Conservation (phyloP, 345 rosid genomes). For the Excoecaria agallocha region DNA sequence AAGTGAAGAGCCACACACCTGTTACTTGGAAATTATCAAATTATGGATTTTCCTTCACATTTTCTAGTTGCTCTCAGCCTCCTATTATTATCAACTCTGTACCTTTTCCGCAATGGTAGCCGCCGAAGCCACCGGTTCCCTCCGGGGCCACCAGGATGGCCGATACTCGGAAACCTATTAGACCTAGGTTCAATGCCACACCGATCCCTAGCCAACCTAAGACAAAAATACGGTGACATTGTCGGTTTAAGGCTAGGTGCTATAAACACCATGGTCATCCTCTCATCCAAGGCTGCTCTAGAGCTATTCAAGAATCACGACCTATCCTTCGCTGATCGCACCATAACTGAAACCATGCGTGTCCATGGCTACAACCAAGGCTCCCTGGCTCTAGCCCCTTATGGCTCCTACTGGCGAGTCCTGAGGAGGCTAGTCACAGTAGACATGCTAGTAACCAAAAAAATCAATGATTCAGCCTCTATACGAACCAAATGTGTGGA, state of each 20-base stretch:
- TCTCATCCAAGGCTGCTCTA: conserved; percentile 41
- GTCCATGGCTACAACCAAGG: conserved; percentile 35
- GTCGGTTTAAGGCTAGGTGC: conserved; percentile 48
- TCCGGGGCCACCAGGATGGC: conserved; percentile 68
- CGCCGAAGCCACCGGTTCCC: conserved; percentile 18
- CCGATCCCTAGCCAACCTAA: conserved; percentile 35
- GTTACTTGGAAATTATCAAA: too few relatives aligned
- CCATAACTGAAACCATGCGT: conserved; percentile 1
- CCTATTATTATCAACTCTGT: not conserved
- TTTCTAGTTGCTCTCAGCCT: not conserved
- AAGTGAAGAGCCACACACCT: too few relatives aligned
- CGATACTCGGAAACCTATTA: conserved; percentile 52
- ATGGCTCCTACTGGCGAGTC: conserved; percentile 54
- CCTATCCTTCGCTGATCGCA: conserved; percentile 45
- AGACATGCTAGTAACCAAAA: conserved; percentile 46
- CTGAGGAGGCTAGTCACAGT: conserved; percentile 42
- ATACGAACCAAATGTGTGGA: conserved; percentile 45
- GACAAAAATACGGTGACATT: conserved; percentile 40
- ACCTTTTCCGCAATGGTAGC: not conserved
- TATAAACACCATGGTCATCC: conserved; percentile 47
- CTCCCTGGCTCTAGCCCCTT: conserved; percentile 50
- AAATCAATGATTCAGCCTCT: conserved; percentile 37
- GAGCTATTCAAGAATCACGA: conserved; percentile 65
- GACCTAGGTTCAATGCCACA: conserved; percentile 53
- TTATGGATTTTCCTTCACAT: not conserved